These are phyloP conservation scores for Coemansia sp. DNA, from an alignment of 192 early-diverging fungal genomes.

Conservation along the genomic window DNA sequence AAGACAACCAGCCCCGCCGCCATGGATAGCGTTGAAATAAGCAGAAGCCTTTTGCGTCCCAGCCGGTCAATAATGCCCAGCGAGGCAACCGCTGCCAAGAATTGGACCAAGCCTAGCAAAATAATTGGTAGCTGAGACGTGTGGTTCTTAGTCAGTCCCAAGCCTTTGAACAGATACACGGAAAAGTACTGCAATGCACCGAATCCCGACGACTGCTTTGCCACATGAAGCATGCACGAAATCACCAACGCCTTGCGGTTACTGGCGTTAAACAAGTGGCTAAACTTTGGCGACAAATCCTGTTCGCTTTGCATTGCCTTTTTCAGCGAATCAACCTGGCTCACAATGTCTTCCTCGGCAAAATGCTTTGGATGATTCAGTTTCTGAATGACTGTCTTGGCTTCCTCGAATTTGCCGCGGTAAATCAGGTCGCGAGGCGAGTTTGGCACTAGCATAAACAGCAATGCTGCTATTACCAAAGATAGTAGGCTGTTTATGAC, in stretches of 20 bases:
- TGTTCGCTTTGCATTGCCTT: conserved; percentile 10
- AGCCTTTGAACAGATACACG: conserved; percentile 20
- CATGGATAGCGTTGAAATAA: conserved; percentile 24
- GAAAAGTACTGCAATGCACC: conserved; percentile 28
- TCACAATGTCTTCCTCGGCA: neutral
- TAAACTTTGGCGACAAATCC: conserved; percentile 10
- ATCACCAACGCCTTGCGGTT: conserved; percentile 12
- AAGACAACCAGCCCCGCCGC: conserved; percentile 19
- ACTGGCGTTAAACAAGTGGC: conserved; percentile 16
- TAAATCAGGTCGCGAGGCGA: conserved; percentile 38
- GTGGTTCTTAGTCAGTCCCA: conserved; percentile 9
- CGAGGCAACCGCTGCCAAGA: conserved; percentile 5
- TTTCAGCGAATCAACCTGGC: conserved; percentile 5
- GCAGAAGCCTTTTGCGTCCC: conserved; percentile 21
- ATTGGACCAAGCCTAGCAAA: conserved; percentile 16
- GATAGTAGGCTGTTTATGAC: conserved; percentile 11
- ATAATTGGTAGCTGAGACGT: conserved; percentile 18
- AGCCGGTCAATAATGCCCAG: conserved; percentile 20
- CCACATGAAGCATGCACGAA: conserved; percentile 26
- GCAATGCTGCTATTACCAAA: conserved; percentile 2
- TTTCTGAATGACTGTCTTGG: conserved; percentile 12
- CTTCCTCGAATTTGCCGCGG: conserved; percentile 12
- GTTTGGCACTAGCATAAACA: conserved; percentile 23
- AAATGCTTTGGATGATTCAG: conserved; percentile 14
- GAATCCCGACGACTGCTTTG: conserved; percentile 34